A percentile compares a stretch with the other conserved stretches of the same genome.
These are phyloP conservation scores for Platanthera zijinensis DNA, from an alignment of 106 monocot species.

Conservation along the genomic window DNA sequence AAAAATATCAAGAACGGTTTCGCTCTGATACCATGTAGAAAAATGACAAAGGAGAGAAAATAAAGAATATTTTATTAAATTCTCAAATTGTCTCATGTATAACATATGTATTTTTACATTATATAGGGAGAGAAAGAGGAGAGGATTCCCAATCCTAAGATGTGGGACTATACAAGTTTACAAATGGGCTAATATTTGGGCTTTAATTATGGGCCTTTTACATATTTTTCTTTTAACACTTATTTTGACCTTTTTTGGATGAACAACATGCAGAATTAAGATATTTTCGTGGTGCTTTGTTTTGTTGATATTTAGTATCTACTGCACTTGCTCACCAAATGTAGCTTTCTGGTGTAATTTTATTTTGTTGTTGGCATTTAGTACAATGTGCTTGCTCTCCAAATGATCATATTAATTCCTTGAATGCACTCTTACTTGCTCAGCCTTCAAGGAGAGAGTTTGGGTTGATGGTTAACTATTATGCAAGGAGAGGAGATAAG, in stretches of 20 bases:
- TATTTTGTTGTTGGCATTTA: not conserved
- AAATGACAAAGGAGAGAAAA: no score
- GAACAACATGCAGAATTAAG: not conserved
- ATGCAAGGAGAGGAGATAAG: conserved; percentile 94
- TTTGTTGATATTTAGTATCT: not conserved
- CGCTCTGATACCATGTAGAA: no score
- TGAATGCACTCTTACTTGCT: conserved; percentile 12
- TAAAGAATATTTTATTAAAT: no score
- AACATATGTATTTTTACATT: no score
- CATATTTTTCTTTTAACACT: no score
- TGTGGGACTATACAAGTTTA: no score
- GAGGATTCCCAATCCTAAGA: no score
- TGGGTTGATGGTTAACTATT: conserved; percentile 90
- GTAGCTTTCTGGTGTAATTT: not conserved
- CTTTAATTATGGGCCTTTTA: no score
- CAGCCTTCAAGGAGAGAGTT: conserved; percentile 93
- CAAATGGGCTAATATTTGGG: no score
- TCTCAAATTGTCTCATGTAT: no score
- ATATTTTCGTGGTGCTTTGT: not conserved
- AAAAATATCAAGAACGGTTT: no score
- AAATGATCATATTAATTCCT: conserved; percentile 1
- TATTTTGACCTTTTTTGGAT: not conserved
- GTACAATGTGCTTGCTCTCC: not conserved
- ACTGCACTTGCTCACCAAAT: not conserved
- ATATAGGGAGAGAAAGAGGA: no score